Evolutionary conservation across 805 yeast species (phyloP).

Genomic region (Myxozyma neglecta): DNA sequence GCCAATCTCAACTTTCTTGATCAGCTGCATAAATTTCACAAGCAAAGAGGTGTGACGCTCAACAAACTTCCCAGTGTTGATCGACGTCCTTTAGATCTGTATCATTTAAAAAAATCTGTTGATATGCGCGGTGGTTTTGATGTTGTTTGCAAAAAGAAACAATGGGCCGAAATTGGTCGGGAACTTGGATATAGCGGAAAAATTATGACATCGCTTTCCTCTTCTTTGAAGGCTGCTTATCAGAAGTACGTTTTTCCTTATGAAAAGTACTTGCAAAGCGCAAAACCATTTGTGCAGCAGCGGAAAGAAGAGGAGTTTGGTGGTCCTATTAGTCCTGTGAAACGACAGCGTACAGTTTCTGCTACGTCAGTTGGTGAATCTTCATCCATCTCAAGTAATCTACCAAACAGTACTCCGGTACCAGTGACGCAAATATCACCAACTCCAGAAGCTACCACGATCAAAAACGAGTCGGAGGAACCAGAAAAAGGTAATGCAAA

Average conservation of each 20-base stretch:
- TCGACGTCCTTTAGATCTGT: conserved; percentile 36
- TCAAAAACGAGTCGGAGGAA: conserved; percentile 1
- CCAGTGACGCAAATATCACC: background rate
- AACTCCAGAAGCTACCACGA: background rate
- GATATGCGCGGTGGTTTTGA: conserved; percentile 36
- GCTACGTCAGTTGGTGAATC: conserved; percentile 2
- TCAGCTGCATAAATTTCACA: conserved; percentile 40
- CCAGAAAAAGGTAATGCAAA: background rate
- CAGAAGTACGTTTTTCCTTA: conserved; percentile 35
- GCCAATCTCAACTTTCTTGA: conserved; percentile 40
- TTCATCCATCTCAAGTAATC: background rate
- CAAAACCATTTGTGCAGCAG: conserved; percentile 31
- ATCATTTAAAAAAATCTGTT: conserved; percentile 37
- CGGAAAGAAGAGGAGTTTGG: conserved; percentile 27
- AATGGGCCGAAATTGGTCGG: conserved; percentile 82
- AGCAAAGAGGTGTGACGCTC: conserved; percentile 32
- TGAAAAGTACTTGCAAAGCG: conserved; percentile 34
- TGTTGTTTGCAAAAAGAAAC: conserved; percentile 34
- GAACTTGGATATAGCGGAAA: conserved; percentile 76
- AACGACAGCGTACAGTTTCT: conserved; percentile 26
- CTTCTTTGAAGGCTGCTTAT: conserved; percentile 59
- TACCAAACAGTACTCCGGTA: background rate
- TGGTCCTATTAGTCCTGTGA: conserved; percentile 23
- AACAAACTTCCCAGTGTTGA: conserved; percentile 36
- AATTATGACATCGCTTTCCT: conserved; percentile 68